These are phyloP conservation scores for Cryptococcus sp. DNA, from an alignment of 1,284 basidiomycete genomes.

Conservation along the genomic window DNA sequence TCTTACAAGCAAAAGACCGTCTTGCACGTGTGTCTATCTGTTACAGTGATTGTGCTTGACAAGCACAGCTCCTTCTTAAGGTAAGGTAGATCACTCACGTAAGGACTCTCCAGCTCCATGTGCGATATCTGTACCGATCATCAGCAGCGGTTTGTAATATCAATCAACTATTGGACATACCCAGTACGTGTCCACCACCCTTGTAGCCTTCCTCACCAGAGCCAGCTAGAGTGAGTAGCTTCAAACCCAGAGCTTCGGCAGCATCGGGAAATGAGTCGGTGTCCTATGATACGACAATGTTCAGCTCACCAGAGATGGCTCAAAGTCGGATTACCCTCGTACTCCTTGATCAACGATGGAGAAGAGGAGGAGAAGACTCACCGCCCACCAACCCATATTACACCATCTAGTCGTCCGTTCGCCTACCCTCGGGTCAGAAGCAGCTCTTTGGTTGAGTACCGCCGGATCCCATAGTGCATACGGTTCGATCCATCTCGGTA, in stretches of 20 bases:
- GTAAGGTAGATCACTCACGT: conserved; percentile 44
- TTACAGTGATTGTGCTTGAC: no score
- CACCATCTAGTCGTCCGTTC: conserved; percentile 32
- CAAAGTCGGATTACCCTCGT: neutral
- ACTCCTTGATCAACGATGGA: neutral
- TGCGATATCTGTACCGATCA: conserved; percentile 60
- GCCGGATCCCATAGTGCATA: conserved; percentile 39
- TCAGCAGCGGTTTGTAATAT: neutral
- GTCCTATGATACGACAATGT: conserved; percentile 39
- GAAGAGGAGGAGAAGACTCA: conserved; percentile 14
- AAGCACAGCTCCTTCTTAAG: neutral
- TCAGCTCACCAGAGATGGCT: neutral
- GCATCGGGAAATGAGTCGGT: conserved; percentile 62
- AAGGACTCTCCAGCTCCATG: conserved; percentile 72
- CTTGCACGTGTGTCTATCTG: no score
- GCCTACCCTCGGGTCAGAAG: neutral
- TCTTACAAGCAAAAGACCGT: neutral
- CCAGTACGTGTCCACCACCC: conserved; percentile 56
- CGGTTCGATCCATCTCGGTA: conserved; percentile 31
- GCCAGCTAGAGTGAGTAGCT: conserved; percentile 57
- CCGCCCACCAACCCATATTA: conserved; percentile 50
- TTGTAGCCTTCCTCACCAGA: conserved; percentile 50
- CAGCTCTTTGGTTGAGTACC: conserved; percentile 26
- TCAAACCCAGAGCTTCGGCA: conserved; percentile 63
- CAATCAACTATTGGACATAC: conserved; percentile 47